Evolutionary conservation across 768 basidiomycete genomes (phyloP).

Genomic region (Mycena rosella): DNA sequence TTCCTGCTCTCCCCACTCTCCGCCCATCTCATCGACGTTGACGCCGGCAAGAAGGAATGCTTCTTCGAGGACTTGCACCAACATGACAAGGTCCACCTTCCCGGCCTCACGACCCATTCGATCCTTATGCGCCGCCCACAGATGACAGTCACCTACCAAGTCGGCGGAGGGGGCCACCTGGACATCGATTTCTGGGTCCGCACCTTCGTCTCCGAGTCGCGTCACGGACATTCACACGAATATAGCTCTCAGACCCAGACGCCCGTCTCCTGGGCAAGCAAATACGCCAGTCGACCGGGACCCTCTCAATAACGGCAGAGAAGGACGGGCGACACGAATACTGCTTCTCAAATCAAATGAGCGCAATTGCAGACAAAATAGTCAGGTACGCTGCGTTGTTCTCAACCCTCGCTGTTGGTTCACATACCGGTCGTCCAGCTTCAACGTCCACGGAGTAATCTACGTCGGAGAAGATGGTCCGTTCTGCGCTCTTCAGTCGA

Average conservation of each 20-base stretch:
- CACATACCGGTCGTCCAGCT: slow-evolving; percentile 61
- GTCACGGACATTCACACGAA: slow-evolving; percentile 24
- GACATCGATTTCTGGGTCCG: slow-evolving; percentile 98
- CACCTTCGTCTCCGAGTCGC: neutral
- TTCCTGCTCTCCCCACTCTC: slow-evolving; percentile 56
- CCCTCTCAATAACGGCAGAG: slow-evolving; percentile 87
- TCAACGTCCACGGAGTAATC: slow-evolving; percentile 98
- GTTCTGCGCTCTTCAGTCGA: slow-evolving; percentile 36
- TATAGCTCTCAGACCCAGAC: slow-evolving; percentile 85
- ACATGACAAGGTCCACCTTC: slow-evolving; percentile 81
- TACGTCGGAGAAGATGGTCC: slow-evolving; percentile 92
- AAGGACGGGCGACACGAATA: slow-evolving; percentile 92
- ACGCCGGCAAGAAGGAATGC: slow-evolving; percentile 89
- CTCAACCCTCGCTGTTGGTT: slow-evolving; percentile 12
- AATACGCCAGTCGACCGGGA: slow-evolving; percentile 89
- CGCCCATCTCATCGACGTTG: slow-evolving; percentile 80
- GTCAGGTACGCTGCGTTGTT: slow-evolving; percentile 73
- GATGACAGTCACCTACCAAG: slow-evolving; percentile 99
- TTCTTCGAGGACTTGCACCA: slow-evolving; percentile 95
- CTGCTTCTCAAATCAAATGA: slow-evolving; percentile 99
- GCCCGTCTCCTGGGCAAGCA: slow-evolving; percentile 79
- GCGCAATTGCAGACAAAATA: slow-evolving; percentile 93
- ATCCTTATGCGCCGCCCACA: slow-evolving; percentile 47
- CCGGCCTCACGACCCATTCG: neutral
- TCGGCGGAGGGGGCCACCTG: slow-evolving; percentile 95